Conservation (phyloP, 495 filamentous ascomycete genomes). For the Hapsidospora chrysogenum region DNA sequence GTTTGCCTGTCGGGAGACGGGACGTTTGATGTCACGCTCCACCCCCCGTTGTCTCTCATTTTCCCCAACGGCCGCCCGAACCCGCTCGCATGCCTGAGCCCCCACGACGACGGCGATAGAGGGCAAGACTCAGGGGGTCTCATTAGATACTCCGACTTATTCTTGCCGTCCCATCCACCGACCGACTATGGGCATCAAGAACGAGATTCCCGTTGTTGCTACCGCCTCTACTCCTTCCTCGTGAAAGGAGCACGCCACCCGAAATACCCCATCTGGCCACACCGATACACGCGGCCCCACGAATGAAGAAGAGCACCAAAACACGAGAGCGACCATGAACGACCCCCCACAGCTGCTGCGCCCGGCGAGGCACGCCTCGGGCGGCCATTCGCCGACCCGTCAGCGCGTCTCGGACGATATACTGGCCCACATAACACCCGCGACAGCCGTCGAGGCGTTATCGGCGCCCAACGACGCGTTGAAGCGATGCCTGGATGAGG, state of each 20-base stretch:
- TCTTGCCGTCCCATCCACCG: too few species aligned
- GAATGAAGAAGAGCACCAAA: neutral
- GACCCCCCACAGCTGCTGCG: slow-evolving; percentile 10
- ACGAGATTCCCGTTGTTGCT: slow-evolving; percentile 1
- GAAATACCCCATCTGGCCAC: too few species aligned
- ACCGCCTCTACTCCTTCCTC: neutral
- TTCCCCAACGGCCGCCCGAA: too few species aligned
- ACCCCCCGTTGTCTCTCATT: too few species aligned
- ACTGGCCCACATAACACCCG: slow-evolving; percentile 23
- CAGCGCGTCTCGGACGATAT: slow-evolving; percentile 24
- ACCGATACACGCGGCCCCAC: too few species aligned
- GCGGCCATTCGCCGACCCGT: slow-evolving; percentile 16
- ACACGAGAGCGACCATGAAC: slow-evolving; percentile 4
- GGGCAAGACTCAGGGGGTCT: too few species aligned
- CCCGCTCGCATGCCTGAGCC: too few species aligned
- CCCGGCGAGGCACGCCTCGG: slow-evolving; percentile 10
- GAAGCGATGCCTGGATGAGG: slow-evolving; percentile 46
- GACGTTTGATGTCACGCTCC: too few species aligned
- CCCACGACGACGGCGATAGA: too few species aligned
- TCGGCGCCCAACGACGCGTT: slow-evolving; percentile 35
- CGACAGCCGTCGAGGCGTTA: slow-evolving; percentile 23
- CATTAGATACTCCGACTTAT: too few species aligned
- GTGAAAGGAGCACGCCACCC: neutral
- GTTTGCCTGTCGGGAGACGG: too few species aligned
- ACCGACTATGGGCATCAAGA: slow-evolving; percentile 4